Evolutionary conservation across 78 protist genomes (phyloP).

Genomic region (Dictyostelium purpureum): DNA sequence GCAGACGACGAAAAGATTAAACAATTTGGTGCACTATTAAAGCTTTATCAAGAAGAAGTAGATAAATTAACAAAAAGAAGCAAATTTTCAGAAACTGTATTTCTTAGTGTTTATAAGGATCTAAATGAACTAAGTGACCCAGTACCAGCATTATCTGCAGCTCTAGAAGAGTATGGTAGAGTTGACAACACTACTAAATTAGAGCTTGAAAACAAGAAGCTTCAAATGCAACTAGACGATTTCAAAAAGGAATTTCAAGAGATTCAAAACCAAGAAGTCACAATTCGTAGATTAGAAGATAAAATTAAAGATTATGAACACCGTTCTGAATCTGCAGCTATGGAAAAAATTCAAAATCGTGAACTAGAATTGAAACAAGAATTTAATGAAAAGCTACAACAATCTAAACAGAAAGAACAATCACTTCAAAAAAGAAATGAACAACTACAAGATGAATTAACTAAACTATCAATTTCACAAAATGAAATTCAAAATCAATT

Average conservation of each 20-base stretch:
- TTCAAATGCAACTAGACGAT: constrained; percentile 30
- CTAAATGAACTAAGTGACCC: constrained; percentile 50
- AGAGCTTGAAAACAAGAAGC: constrained; percentile 74
- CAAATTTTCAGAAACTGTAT: constrained; percentile 68
- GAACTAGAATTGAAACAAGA: constrained; percentile 57
- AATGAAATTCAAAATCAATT: constrained; percentile 23
- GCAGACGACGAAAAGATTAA: constrained; percentile 70
- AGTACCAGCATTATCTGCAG: constrained; percentile 65
- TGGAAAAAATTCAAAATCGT: not conserved
- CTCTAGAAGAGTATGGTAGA: constrained; percentile 56
- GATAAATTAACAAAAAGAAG: constrained; percentile 61
- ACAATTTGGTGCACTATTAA: constrained; percentile 52
- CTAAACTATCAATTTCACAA: not conserved
- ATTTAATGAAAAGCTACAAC: constrained; percentile 3
- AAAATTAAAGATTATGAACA: constrained; percentile 70
- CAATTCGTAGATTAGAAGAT: constrained; percentile 77
- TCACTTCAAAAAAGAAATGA: not conserved
- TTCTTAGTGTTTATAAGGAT: constrained; percentile 47
- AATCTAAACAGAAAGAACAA: constrained; percentile 31
- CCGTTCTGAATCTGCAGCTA: not conserved
- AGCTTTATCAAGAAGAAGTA: constrained; percentile 79
- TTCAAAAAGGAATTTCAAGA: constrained; percentile 79
- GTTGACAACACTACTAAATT: constrained; percentile 21
- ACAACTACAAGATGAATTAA: constrained; percentile 46
- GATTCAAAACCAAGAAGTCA: constrained; percentile 81